Percentiles rank a stretch among this genome's conserved stretches.
Conservation (phyloP, 352 stramenopile species). For the Phytophthora idaei region DNA sequence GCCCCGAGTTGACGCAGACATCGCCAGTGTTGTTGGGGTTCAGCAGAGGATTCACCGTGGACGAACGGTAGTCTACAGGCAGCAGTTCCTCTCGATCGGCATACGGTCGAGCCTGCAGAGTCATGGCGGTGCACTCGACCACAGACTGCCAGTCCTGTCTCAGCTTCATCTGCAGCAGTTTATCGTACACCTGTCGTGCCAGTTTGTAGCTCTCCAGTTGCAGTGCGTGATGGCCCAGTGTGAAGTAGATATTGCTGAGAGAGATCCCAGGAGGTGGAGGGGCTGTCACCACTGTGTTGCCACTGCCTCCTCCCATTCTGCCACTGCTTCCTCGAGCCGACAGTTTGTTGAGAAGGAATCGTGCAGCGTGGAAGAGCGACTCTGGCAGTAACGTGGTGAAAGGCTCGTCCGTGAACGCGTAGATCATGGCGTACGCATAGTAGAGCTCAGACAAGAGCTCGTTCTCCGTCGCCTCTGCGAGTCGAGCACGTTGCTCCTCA, state of each 20-base stretch:
- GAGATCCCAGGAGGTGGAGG: slow-evolving; percentile 85
- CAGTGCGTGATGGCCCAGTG: slow-evolving; percentile 92
- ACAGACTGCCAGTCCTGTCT: slow-evolving; percentile 83
- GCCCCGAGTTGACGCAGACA: slow-evolving; percentile 92
- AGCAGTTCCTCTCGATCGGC: slow-evolving; percentile 93
- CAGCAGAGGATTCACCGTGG: slow-evolving; percentile 92
- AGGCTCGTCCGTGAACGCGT: slow-evolving; percentile 93
- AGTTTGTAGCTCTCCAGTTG: slow-evolving; percentile 93
- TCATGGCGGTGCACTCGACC: slow-evolving; percentile 93
- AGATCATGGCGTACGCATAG: slow-evolving; percentile 93
- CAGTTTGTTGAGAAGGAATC: slow-evolving; percentile 94
- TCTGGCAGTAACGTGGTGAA: slow-evolving; percentile 94
- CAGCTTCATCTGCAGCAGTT: slow-evolving; percentile 90
- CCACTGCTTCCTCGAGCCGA: slow-evolving; percentile 29
- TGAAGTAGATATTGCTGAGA: slow-evolving; percentile 93
- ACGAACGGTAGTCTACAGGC: slow-evolving; percentile 95
- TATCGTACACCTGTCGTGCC: slow-evolving; percentile 93
- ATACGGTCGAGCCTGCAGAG: slow-evolving; percentile 93
- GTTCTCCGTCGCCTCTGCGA: slow-evolving; percentile 57
- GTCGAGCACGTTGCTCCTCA: slow-evolving; percentile 35
- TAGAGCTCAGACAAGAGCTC: slow-evolving; percentile 91
- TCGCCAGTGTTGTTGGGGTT: slow-evolving; percentile 89
- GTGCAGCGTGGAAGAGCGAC: slow-evolving; percentile 91
- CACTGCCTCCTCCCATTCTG: slow-evolving; percentile 19
- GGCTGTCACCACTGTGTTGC: slow-evolving; percentile 21